These are phyloP conservation scores for Penicillium longicatenatum DNA, from an alignment of 495 filamentous ascomycete genomes.

Conservation along the genomic window DNA sequence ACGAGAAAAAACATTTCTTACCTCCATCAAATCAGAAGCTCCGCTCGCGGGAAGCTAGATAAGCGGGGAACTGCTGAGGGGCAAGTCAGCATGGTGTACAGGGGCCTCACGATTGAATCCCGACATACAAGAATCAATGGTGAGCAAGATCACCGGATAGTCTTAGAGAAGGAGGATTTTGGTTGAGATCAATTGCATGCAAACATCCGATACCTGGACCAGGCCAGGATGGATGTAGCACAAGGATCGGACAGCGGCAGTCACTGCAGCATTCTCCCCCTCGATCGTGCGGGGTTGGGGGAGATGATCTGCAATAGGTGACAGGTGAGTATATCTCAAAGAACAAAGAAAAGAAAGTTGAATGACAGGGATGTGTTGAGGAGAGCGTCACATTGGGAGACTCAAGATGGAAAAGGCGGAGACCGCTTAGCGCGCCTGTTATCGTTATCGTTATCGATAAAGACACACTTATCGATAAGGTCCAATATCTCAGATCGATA, in stretches of 20 bases:
- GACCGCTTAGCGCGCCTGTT: constrained; percentile 6
- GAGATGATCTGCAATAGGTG: background rate
- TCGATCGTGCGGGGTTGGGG: constrained; percentile 2
- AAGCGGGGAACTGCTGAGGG: constrained; percentile 6
- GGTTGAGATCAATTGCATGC: constrained; percentile 12
- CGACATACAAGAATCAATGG: constrained; percentile 9
- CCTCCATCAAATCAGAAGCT: constrained; percentile 16
- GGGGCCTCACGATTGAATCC: background rate
- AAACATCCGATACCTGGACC: constrained; percentile 18
- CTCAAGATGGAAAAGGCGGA: constrained; percentile 12
- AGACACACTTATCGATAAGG: too few relatives aligned
- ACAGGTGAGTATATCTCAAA: background rate
- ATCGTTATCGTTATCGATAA: constrained; percentile 15
- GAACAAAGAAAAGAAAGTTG: background rate
- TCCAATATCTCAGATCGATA: background rate
- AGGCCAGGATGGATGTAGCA: constrained; percentile 13
- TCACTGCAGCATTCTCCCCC: constrained; percentile 7
- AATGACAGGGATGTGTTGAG: background rate
- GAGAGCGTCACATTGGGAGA: constrained; percentile 9
- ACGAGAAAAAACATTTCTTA: constrained; percentile 10
- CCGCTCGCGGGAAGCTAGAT: constrained; percentile 1
- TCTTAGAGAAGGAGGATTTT: constrained; percentile 1
- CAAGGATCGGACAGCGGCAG: constrained; percentile 19
- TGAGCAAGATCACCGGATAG: constrained; percentile 1
- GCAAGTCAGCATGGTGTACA: background rate